Conservation (phyloP, 805 yeast species). For the Starmerella vitae region DNA sequence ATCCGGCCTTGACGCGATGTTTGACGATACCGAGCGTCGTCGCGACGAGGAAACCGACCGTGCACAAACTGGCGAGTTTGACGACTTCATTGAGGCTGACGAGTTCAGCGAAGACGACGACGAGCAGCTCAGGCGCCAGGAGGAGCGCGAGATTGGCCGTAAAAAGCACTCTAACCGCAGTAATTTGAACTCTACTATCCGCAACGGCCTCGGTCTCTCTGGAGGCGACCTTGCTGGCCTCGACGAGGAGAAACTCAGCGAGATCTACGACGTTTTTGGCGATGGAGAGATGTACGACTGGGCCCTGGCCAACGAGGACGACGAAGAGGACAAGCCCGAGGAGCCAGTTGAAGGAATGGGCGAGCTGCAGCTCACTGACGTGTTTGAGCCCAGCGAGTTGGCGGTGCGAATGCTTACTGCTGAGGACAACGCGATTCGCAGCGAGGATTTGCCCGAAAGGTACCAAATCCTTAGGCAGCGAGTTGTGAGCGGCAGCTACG, state of each 20-base stretch:
- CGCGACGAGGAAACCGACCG: slow-evolving; percentile 29
- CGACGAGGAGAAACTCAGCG: slow-evolving; percentile 84
- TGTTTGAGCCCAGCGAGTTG: slow-evolving; percentile 87
- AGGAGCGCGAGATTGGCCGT: slow-evolving; percentile 32
- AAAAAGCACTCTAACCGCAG: slow-evolving; percentile 5
- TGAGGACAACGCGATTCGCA: slow-evolving; percentile 76
- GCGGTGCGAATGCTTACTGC: slow-evolving; percentile 84
- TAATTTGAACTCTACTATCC: slow-evolving; percentile 1
- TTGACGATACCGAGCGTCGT: slow-evolving; percentile 44
- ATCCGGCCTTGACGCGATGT: slow-evolving; percentile 44
- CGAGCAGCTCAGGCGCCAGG: slow-evolving; percentile 47
- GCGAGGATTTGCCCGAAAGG: slow-evolving; percentile 83
- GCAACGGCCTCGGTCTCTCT: slow-evolving; percentile 17
- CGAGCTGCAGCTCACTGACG: slow-evolving; percentile 58
- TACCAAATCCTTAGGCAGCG: slow-evolving; percentile 63
- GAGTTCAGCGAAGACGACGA: slow-evolving; percentile 64
- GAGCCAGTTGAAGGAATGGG: slow-evolving; percentile 22
- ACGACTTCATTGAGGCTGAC: slow-evolving; percentile 94
- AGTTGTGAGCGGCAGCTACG: slow-evolving; percentile 50
- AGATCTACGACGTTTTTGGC: slow-evolving; percentile 88
- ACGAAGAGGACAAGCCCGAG: slow-evolving; percentile 23
- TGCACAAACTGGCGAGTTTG: slow-evolving; percentile 61
- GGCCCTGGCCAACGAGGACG: slow-evolving; percentile 90
- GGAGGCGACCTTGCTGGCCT: slow-evolving; percentile 32
- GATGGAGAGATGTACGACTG: slow-evolving; percentile 95